A percentile compares a stretch with the other conserved stretches of the same genome.
phyloP scores from a whole-genome alignment of 768 basidiomycete genomes.

The Zangia roseola region DNA sequence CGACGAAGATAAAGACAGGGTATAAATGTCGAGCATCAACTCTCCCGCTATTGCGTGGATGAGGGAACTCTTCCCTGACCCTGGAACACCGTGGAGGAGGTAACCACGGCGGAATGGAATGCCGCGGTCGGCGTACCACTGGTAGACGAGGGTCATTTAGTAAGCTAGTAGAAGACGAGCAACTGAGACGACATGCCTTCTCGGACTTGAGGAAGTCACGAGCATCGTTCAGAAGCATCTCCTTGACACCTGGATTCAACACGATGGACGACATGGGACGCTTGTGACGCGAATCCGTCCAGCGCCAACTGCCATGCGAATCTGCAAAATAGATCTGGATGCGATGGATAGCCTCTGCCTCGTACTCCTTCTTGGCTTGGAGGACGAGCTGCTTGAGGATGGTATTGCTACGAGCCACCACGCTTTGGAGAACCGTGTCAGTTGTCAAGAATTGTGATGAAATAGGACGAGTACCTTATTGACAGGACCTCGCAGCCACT shows the following conservation, averaged over 20 bases:
- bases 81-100: slow-evolving; percentile 80
- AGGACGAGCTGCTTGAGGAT: slow-evolving; percentile 88
- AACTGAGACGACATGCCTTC: slow-evolving; percentile 47
- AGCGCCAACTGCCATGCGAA: slow-evolving; percentile 84
- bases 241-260: slow-evolving; percentile 84
- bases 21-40: slow-evolving; percentile 88
- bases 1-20: slow-evolving; percentile 80
- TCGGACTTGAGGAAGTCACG: slow-evolving; percentile 83
- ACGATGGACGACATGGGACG: slow-evolving; percentile 88
- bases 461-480: slow-evolving; percentile 52
- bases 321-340: slow-evolving; percentile 92
- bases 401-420: slow-evolving; percentile 79
- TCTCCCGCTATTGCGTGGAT: slow-evolving; percentile 89
- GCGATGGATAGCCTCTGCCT: slow-evolving; percentile 81
- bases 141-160: slow-evolving; percentile 1
- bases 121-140: slow-evolving; percentile 94
- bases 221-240: slow-evolving; percentile 81
- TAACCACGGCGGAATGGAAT: slow-evolving; percentile 91
- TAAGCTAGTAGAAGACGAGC: not conserved
- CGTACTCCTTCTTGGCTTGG: slow-evolving; percentile 87
- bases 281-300: slow-evolving; percentile 85
- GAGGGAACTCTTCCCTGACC: slow-evolving; percentile 83
- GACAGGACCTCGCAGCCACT: slow-evolving; percentile 72
- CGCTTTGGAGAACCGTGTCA: slow-evolving; percentile 42
- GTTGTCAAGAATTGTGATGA: slow-evolving; percentile 9